phyloP scores from a whole-genome alignment of 2,329 filamentous ascomycete species.

The Bipolaris bicolor region DNA sequence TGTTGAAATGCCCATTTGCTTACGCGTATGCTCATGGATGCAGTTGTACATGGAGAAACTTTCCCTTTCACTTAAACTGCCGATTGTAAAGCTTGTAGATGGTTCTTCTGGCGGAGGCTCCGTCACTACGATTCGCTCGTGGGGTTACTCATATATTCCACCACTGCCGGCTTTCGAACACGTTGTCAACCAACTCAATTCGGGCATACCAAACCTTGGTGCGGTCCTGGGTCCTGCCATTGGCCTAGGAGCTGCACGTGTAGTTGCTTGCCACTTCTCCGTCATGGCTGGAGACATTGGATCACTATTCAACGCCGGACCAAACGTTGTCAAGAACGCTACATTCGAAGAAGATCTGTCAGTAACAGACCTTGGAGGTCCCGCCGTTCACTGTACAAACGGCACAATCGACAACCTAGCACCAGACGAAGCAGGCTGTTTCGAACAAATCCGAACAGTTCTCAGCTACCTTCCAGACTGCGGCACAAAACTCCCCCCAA shows the following conservation, averaged over 20 bases:
- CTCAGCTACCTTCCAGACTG: slow-evolving; percentile 64
- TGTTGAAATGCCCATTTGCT: background rate
- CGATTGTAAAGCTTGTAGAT: slow-evolving; percentile 69
- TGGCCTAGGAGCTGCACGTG: slow-evolving; percentile 66
- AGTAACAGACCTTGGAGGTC: slow-evolving; percentile 65
- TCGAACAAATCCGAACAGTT: slow-evolving; percentile 64
- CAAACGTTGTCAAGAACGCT: slow-evolving; percentile 66
- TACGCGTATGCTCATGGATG: slow-evolving; percentile 18
- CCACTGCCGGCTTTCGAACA: slow-evolving; percentile 60
- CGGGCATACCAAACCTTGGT: slow-evolving; percentile 68
- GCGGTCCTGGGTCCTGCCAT: slow-evolving; percentile 69
- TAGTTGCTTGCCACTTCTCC: slow-evolving; percentile 67
- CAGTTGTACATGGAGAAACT: slow-evolving; percentile 66
- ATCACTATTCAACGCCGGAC: slow-evolving; percentile 67
- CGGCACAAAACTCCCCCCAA: slow-evolving; percentile 62
- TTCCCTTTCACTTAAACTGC: slow-evolving; percentile 62
- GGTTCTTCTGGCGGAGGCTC: slow-evolving; percentile 68
- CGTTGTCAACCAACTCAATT: slow-evolving; percentile 64
- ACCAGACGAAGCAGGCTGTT: slow-evolving; percentile 65
- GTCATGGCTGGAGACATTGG: slow-evolving; percentile 70
- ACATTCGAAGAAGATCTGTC: slow-evolving; percentile 69
- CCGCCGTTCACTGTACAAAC: slow-evolving; percentile 67
- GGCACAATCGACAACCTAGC: slow-evolving; percentile 71
- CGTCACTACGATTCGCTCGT: slow-evolving; percentile 63
- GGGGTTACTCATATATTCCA: slow-evolving; percentile 66